Conservation (phyloP, 257 asterid species). For the Plantago major region DNA sequence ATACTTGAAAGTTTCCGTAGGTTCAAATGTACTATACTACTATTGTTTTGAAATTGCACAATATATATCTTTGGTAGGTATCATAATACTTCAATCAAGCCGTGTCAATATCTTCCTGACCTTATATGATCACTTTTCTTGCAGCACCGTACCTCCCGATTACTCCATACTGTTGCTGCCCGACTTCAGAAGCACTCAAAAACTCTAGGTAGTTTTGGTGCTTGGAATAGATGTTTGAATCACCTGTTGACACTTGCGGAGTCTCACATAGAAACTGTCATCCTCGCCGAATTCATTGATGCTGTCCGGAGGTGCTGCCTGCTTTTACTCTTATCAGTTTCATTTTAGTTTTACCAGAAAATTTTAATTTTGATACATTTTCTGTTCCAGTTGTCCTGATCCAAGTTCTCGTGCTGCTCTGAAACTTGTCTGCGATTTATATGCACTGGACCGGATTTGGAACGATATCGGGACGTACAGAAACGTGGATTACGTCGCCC, state of each 20-base stretch:
- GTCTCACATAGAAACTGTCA: slow-evolving; percentile 85
- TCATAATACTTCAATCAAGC: too few species aligned
- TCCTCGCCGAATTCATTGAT: slow-evolving; percentile 79
- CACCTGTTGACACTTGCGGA: slow-evolving; percentile 95
- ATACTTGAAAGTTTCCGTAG: neutral
- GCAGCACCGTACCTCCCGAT: slow-evolving; percentile 93
- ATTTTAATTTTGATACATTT: slow-evolving; percentile 7
- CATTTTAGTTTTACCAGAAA: slow-evolving; percentile 8
- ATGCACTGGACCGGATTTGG: slow-evolving; percentile 96
- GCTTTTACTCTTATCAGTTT: neutral
- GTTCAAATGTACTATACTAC: too few species aligned
- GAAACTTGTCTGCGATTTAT: slow-evolving; percentile 87
- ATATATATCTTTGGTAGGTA: too few species aligned
- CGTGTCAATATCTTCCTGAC: neutral
- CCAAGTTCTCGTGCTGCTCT: slow-evolving; percentile 59
- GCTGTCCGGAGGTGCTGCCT: slow-evolving; percentile 62
- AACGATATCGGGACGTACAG: slow-evolving; percentile 94
- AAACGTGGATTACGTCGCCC: slow-evolving; percentile 93
- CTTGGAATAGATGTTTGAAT: slow-evolving; percentile 97
- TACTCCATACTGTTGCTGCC: slow-evolving; percentile 83
- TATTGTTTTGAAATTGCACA: too few species aligned
- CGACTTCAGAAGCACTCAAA: slow-evolving; percentile 89
- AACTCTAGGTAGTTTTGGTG: slow-evolving; percentile 88
- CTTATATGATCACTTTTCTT: slow-evolving; percentile 14
- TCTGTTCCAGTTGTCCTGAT: slow-evolving; percentile 70